phyloP scores from a whole-genome alignment of 345 rosid species.

The Populus euphratica region DNA sequence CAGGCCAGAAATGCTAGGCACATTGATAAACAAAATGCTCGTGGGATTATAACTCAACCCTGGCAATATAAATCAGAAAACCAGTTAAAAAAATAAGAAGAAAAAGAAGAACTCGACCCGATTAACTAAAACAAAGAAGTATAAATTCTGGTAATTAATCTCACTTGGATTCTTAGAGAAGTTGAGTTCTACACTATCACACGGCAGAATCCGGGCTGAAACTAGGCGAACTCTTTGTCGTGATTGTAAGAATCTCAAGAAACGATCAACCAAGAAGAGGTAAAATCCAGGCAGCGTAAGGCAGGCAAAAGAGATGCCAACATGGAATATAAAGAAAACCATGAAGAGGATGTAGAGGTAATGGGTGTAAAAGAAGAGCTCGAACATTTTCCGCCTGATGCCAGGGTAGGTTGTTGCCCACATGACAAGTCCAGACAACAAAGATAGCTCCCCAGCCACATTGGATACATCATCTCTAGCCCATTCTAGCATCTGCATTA shows the following conservation, averaged over 20 bases:
- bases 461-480: conserved; percentile 37
- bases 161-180: conserved; percentile 62
- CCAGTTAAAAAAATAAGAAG: no score
- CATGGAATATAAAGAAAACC: conserved; percentile 62
- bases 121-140: background rate
- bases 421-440: conserved; percentile 49
- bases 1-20: conserved; percentile 66
- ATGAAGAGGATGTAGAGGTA: conserved; percentile 63
- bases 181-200: conserved; percentile 58
- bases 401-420: conserved; percentile 70
- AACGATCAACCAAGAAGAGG: conserved; percentile 77
- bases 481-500: conserved; percentile 53
- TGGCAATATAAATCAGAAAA: conserved; percentile 7
- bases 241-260: conserved; percentile 70
- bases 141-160: background rate
- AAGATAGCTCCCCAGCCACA: conserved; percentile 65
- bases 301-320: conserved; percentile 50
- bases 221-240: conserved; percentile 39
- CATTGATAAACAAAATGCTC: conserved; percentile 66
- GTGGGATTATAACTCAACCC: conserved; percentile 66
- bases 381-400: conserved; percentile 57
- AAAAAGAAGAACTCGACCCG: no score
- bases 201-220: conserved; percentile 68
- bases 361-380: conserved; percentile 77
- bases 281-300: conserved; percentile 71